These are phyloP conservation scores for Crithidia bombi DNA, from an alignment of 208 protist species.

Conservation along the genomic window DNA sequence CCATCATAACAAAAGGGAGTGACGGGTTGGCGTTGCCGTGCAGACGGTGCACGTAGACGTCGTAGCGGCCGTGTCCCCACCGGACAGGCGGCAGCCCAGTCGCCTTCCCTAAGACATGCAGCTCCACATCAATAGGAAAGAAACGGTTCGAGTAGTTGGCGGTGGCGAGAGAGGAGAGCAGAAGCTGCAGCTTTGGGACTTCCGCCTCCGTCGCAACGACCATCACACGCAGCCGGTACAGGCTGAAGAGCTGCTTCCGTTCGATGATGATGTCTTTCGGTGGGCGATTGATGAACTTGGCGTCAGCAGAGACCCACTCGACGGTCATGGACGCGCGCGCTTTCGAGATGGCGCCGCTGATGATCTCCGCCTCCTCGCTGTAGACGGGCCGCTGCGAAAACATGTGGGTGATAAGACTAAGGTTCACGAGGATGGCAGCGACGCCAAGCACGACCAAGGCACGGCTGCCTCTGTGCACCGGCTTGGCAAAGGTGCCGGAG, in stretches of 20 bases:
- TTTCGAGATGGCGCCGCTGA: constrained; percentile 2
- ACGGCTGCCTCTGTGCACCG: background rate
- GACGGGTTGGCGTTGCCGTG: constrained; percentile 25
- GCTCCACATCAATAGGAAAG: constrained; percentile 46
- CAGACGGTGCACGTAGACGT: constrained; percentile 36
- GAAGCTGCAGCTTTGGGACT: background rate
- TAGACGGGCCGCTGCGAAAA: constrained; percentile 28
- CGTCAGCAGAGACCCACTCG: constrained; percentile 43
- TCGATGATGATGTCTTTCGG: background rate
- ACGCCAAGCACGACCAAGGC: constrained; percentile 17
- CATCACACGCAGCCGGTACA: constrained; percentile 41
- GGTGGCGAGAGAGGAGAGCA: constrained; percentile 34
- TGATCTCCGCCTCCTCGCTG: constrained; percentile 37
- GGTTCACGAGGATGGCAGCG: constrained; percentile 1
- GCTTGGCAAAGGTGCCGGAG: background rate
- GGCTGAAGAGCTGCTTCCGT: constrained; percentile 6
- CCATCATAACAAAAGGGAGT: constrained; percentile 24
- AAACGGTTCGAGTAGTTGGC: constrained; percentile 35
- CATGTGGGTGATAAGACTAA: constrained; percentile 30
- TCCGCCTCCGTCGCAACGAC: constrained; percentile 16
- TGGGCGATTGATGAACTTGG: background rate
- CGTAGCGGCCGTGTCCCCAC: constrained; percentile 53
- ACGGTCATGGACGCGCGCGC: background rate
- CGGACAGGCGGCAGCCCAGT: constrained; percentile 22
- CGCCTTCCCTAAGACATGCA: constrained; percentile 34